Evolutionary conservation across 2,329 filamentous ascomycete genomes (phyloP).

Genomic region (Monosporascus sp.): DNA sequence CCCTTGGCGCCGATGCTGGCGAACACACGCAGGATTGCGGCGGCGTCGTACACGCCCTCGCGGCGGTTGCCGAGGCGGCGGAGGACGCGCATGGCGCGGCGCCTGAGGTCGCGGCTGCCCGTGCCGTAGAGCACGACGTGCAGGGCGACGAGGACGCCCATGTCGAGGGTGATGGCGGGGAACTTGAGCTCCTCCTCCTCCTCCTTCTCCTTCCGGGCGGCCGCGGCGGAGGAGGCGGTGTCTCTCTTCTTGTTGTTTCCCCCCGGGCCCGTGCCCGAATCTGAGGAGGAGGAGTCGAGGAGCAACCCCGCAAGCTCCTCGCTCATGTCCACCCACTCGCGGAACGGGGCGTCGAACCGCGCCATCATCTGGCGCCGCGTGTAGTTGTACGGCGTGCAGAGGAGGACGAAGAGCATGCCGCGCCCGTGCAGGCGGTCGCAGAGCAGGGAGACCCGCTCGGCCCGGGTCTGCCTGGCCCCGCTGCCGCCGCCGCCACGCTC

Average conservation of each 20-base stretch:
- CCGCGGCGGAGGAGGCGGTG: too few relatives aligned
- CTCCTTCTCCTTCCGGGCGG: too few relatives aligned
- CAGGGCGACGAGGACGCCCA: conserved; percentile 1
- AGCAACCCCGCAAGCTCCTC: not conserved
- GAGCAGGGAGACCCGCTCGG: not conserved
- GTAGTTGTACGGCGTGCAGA: conserved; percentile 3
- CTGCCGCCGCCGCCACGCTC: not conserved
- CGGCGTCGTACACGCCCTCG: conserved; percentile 4
- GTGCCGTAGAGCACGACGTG: not conserved
- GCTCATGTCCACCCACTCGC: not conserved
- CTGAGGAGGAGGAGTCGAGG: not conserved
- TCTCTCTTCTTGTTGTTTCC: too few relatives aligned
- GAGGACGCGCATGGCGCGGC: conserved; percentile 2
- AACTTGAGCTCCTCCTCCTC: not conserved
- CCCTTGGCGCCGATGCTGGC: not conserved
- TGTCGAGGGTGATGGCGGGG: conserved; percentile 3
- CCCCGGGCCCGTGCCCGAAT: too few relatives aligned
- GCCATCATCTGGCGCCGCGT: not conserved
- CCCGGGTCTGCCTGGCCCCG: not conserved
- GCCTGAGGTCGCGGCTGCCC: not conserved
- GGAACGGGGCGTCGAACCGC: not conserved
- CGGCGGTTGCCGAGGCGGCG: not conserved
- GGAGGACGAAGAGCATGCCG: not conserved
- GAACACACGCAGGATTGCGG: not conserved
- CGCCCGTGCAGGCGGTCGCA: conserved; percentile 1